Evolutionary conservation across 2,329 filamentous ascomycete species (phyloP), one percentile per base, ranked within the genome.

Genomic region (Chalaropsis ovoidea): DNA sequence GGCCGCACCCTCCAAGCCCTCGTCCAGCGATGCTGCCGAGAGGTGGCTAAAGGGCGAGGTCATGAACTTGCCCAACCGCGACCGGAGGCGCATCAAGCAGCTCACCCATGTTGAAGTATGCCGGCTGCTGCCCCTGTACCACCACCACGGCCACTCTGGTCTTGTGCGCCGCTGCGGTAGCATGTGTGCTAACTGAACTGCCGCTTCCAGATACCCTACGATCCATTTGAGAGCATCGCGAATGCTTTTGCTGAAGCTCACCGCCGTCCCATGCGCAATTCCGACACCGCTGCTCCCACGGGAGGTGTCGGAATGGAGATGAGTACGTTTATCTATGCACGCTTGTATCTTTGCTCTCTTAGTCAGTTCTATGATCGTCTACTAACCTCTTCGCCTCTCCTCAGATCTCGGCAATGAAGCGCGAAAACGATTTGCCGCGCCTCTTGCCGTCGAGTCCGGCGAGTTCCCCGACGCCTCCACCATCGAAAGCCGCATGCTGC

Each of bases 271-370:
- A 73, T 76, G 3, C 77, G 77, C 62, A 73, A 76, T 13, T 81
- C 86, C 39, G 83, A 89, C 66, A 81, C 85, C 8, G 85, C 86
- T 35, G 86, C 85, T 15, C 22, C 47, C 71, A 86, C 87, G 27
- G 70, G 85, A 35, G 87, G 87, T 22, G 80, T 93, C 58, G 91
- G 89, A 70, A 90, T 67, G 43, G 66, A 85, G 70, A 87, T 93
- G 79, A 95, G 87, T 90, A 79, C 73, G 86, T 76, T 24, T 17
- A 27, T 11, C 3, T 1, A 4, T 19, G 35, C 8, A 39, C 8
- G 4, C 35, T 39, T 6, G 35, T 39, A 1, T 6, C 35, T 39
- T 39, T 10, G 35, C 8, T 39, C 35, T 39, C 8, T 10, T 39
- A 1, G 35, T 7, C 8, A 1, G 35, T 6, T 10, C 35, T 39